phyloP scores from a whole-genome alignment of 352 stramenopile species.

The Pythium oligandrum region DNA sequence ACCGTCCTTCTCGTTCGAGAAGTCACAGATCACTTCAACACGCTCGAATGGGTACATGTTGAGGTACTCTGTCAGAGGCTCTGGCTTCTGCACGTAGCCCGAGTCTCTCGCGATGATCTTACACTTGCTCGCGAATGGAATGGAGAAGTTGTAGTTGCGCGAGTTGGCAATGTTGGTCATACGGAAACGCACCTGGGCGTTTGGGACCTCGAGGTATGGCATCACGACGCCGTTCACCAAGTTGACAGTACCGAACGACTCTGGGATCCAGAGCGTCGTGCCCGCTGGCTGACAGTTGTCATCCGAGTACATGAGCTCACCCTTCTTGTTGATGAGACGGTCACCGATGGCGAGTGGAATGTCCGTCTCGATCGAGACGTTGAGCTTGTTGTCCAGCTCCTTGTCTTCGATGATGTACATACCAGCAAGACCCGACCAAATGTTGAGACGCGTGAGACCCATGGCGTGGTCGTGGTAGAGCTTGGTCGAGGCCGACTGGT shows the following conservation, averaged over 20 bases:
- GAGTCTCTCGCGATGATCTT: slow-evolving; percentile 59
- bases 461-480: slow-evolving; percentile 74
- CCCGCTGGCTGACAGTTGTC: slow-evolving; percentile 42
- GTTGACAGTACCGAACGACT: slow-evolving; percentile 61
- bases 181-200: slow-evolving; percentile 55
- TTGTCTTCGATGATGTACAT: slow-evolving; percentile 58
- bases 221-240: slow-evolving; percentile 65
- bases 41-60: slow-evolving; percentile 58
- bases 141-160: slow-evolving; percentile 70
- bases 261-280: slow-evolving; percentile 48
- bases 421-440: slow-evolving; percentile 55
- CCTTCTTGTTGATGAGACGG: slow-evolving; percentile 41
- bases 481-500: slow-evolving; percentile 61
- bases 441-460: slow-evolving; percentile 58
- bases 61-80: slow-evolving; percentile 20
- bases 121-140: slow-evolving; percentile 61
- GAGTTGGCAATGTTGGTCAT: slow-evolving; percentile 56
- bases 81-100: slow-evolving; percentile 42
- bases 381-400: slow-evolving; percentile 36
- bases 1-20: slow-evolving; percentile 30
- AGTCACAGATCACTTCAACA: slow-evolving; percentile 58
- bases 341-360: slow-evolving; percentile 54
- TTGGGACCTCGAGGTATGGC: slow-evolving; percentile 57
- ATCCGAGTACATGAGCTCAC: slow-evolving; percentile 61
- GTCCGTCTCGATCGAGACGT: slow-evolving; percentile 51